Percentiles rank a stretch among this genome's conserved stretches.
These are phyloP conservation scores for Blastosporella zonata DNA, from an alignment of 1,284 basidiomycete genomes.

Conservation along the genomic window DNA sequence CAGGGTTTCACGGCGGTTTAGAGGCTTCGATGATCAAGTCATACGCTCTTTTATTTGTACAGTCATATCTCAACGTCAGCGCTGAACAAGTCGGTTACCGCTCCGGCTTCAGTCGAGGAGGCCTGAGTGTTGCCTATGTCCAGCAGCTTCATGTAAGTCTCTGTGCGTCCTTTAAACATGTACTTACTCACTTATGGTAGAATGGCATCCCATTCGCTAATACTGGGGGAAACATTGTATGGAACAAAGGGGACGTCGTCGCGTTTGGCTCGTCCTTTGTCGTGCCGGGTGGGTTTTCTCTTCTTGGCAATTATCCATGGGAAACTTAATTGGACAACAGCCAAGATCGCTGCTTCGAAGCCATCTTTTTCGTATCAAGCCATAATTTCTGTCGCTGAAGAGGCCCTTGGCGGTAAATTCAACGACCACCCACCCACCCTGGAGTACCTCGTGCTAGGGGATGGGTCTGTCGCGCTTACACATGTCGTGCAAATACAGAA, in stretches of 20 bases:
- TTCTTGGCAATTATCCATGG: neutral
- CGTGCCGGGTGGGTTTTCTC: conserved; percentile 18
- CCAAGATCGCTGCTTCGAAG: conserved; percentile 33
- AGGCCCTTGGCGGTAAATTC: conserved; percentile 37
- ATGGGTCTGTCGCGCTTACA: conserved; percentile 46
- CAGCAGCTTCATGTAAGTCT: conserved; percentile 36
- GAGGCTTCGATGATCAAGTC: conserved; percentile 20
- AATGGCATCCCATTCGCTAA: conserved; percentile 43
- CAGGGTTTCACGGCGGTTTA: neutral
- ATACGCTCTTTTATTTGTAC: conserved; percentile 33
- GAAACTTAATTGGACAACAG: conserved; percentile 17
- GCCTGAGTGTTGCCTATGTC: conserved; percentile 34
- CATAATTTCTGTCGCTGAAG: conserved; percentile 38
- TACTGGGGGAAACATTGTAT: conserved; percentile 46
- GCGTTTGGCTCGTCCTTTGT: conserved; percentile 45
- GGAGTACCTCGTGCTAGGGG: conserved; percentile 42
- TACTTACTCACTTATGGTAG: conserved; percentile 14
- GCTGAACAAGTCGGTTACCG: conserved; percentile 28
- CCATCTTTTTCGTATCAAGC: conserved; percentile 35
- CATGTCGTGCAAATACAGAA: conserved; percentile 57
- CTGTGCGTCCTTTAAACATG: neutral
- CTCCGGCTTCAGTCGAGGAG: conserved; percentile 31
- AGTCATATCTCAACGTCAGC: conserved; percentile 29
- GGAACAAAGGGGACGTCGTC: conserved; percentile 37
- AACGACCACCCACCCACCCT: conserved; percentile 39